These are phyloP conservation scores for Lunularia cruciata DNA, from an alignment of 225 moss, liverwort and hornwort species.

Conservation along the genomic window DNA sequence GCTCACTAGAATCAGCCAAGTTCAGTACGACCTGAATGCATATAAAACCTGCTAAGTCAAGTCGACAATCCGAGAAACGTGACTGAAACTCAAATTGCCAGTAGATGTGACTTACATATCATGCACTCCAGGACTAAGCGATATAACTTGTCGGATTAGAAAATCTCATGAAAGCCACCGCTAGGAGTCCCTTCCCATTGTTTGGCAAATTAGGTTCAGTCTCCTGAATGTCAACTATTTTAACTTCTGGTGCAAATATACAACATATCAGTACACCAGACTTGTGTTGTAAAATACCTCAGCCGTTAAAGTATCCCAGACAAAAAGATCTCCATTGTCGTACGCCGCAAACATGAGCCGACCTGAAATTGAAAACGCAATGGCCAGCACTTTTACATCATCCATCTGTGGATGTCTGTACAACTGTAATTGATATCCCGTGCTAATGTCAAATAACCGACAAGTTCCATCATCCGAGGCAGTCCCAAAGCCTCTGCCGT, in stretches of 20 bases:
- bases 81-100: slow-evolving; percentile 1
- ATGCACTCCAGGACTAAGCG: no score
- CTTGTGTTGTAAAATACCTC: slow-evolving; percentile 42
- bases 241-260: neutral
- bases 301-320: slow-evolving; percentile 90
- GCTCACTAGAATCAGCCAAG: slow-evolving; percentile 48
- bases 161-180: no score
- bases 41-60: neutral
- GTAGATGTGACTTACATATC: no score
- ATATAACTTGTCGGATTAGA: no score
- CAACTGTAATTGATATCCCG: slow-evolving; percentile 78
- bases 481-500: slow-evolving; percentile 71
- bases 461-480: slow-evolving; percentile 96
- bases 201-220: neutral
- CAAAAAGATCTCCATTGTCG: slow-evolving; percentile 78
- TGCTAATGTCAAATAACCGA: slow-evolving; percentile 80
- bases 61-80: neutral
- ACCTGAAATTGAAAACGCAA: slow-evolving; percentile 78
- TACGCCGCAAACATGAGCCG: slow-evolving; percentile 88
- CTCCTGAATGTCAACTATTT: neutral
- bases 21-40: slow-evolving; percentile 36
- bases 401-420: slow-evolving; percentile 61
- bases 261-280: neutral
- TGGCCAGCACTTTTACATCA: slow-evolving; percentile 61
- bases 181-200: no score